These are phyloP conservation scores for Fonsecaea pugnacius DNA, from an alignment of 2,329 filamentous ascomycete species.

Conservation along the genomic window DNA sequence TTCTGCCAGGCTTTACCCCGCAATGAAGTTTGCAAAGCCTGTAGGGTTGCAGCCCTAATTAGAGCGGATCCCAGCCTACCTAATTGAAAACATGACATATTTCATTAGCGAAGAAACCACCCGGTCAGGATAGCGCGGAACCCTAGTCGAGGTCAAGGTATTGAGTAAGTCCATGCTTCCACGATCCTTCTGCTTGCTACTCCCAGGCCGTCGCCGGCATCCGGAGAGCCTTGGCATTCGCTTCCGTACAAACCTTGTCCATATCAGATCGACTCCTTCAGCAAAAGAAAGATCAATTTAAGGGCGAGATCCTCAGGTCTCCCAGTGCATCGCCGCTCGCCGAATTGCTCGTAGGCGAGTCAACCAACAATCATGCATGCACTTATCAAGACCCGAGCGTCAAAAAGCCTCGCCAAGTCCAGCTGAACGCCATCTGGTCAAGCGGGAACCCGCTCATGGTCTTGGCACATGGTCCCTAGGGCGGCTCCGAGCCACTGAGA, in stretches of 20 bases:
- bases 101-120: no score
- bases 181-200: no score
- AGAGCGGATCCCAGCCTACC: no score
- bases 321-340: not conserved
- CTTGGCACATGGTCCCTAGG: conserved; percentile 10
- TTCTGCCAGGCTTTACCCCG: no score
- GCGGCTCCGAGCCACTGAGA: conserved; percentile 9
- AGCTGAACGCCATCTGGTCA: conserved; percentile 10
- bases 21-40: no score
- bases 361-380: conserved; percentile 16
- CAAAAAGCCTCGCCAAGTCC: conserved; percentile 19
- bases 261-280: not conserved
- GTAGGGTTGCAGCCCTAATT: no score
- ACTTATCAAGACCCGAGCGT: conserved; percentile 15
- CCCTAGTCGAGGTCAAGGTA: no score
- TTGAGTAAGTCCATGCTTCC: no score
- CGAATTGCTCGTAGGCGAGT: not conserved
- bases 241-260: not conserved
- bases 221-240: not conserved
- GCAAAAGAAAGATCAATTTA: not conserved
- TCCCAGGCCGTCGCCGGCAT: not conserved
- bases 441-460: conserved; percentile 22
- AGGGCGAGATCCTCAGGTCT: not conserved
- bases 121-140: no score
- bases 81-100: no score